A percentile compares a stretch with the other conserved stretches of the same genome.
phyloP scores from a whole-genome alignment of 2,329 filamentous ascomycete species.

The Colletotrichum scovillei region DNA sequence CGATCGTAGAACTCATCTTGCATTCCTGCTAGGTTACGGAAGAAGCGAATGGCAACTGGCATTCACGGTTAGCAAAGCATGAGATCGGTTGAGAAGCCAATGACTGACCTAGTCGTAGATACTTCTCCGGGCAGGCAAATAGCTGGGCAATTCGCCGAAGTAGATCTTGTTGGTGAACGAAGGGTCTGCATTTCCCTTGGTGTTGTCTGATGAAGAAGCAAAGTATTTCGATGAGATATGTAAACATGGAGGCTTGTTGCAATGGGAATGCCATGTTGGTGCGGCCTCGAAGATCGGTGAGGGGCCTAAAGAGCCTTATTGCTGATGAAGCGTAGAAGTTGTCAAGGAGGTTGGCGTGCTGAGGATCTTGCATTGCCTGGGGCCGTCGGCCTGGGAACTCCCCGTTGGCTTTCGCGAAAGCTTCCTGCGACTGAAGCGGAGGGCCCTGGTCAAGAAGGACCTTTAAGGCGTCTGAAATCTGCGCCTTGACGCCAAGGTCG shows the following conservation, averaged over 20 bases:
- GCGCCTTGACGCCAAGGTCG: conserved; percentile 93
- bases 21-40: conserved; percentile 85
- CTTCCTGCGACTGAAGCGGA: conserved; percentile 63
- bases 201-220: conserved; percentile 95
- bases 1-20: conserved; percentile 93
- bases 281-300: conserved; percentile 81
- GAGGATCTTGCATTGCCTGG: conserved; percentile 66
- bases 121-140: conserved; percentile 86
- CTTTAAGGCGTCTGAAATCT: conserved; percentile 95
- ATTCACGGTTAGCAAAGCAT: not conserved
- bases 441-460: conserved; percentile 83
- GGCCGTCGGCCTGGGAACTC: conserved; percentile 76
- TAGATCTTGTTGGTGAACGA: conserved; percentile 84
- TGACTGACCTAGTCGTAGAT: conserved; percentile 85
- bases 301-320: conserved; percentile 84
- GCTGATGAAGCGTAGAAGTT: conserved; percentile 92
- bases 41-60: conserved; percentile 89
- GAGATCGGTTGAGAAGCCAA: not conserved
- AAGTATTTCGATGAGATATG: conserved; percentile 90
- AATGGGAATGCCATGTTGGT: conserved; percentile 78
- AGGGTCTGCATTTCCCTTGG: conserved; percentile 85
- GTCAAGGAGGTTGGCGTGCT: conserved; percentile 87
- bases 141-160: conserved; percentile 85
- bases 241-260: conserved; percentile 89
- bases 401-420: conserved; percentile 71